Evolutionary conservation across 2,329 filamentous ascomycete genomes (phyloP).

Genomic region (Sarocladiaceae sp.): DNA sequence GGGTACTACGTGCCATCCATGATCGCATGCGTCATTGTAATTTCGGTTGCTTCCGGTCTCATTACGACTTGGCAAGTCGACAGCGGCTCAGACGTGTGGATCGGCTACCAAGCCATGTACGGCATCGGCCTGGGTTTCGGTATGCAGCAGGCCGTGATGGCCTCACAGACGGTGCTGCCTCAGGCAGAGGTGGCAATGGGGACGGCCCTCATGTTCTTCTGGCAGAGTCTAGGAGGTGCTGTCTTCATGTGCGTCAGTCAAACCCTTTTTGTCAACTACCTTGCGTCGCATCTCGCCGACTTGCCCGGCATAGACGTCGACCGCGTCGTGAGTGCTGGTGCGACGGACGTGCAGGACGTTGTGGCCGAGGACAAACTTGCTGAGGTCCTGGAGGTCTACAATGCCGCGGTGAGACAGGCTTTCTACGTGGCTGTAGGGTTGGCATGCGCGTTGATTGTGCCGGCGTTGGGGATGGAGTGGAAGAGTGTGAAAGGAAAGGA

Average conservation of each 20-base stretch:
- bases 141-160: constrained; percentile 38
- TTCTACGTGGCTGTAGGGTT: constrained; percentile 29
- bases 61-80: constrained; percentile 18
- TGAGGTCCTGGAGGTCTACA: constrained; percentile 39
- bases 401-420: constrained; percentile 48
- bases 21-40: constrained; percentile 19
- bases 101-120: constrained; percentile 24
- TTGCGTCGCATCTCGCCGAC: not conserved
- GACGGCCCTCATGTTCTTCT: constrained; percentile 36
- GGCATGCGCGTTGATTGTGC: constrained; percentile 6
- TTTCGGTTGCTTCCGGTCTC: constrained; percentile 26
- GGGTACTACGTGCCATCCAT: constrained; percentile 54
- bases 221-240: constrained; percentile 35
- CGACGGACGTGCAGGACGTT: constrained; percentile 47
- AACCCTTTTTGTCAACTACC: constrained; percentile 28
- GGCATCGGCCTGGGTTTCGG: constrained; percentile 34
- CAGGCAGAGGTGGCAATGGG: constrained; percentile 34
- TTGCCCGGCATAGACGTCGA: constrained; percentile 8
- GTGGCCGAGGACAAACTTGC: constrained; percentile 29
- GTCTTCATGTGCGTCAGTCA: constrained; percentile 37
- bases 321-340: constrained; percentile 33
- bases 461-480: constrained; percentile 13
- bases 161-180: constrained; percentile 38
- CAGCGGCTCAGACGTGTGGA: constrained; percentile 10
- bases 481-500: constrained; percentile 14